Conservation (phyloP, 208 protist genomes). For the Leishmania tropica region DNA sequence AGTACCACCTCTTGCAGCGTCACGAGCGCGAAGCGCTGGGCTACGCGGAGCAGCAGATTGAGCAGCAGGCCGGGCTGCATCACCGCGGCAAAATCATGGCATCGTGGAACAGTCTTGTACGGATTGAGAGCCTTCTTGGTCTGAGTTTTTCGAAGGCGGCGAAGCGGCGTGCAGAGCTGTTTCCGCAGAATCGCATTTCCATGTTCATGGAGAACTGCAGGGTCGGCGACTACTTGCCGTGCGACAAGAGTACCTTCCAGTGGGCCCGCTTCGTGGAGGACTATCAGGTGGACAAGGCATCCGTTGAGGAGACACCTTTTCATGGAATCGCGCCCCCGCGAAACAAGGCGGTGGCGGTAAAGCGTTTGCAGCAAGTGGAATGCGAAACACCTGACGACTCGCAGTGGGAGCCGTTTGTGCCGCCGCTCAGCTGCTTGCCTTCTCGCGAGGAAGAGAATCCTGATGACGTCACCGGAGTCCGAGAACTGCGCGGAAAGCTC, state of each 20-base stretch:
- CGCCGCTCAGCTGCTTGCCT: constrained; percentile 23
- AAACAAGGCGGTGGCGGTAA: constrained; percentile 22
- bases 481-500: constrained; percentile 60
- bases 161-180: constrained; percentile 45
- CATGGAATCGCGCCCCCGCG: constrained; percentile 36
- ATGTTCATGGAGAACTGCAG: constrained; percentile 60
- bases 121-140: constrained; percentile 55
- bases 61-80: constrained; percentile 48
- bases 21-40: constrained; percentile 73
- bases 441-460: constrained; percentile 30
- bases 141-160: constrained; percentile 68
- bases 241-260: constrained; percentile 42
- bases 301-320: constrained; percentile 63
- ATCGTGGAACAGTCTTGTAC: constrained; percentile 74
- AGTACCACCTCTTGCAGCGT: constrained; percentile 68
- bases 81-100: constrained; percentile 45
- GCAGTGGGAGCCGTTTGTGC: constrained; percentile 33
- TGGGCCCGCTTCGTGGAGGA: constrained; percentile 68
- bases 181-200: constrained; percentile 45
- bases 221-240: constrained; percentile 77
- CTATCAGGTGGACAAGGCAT: constrained; percentile 42
- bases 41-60: constrained; percentile 79
- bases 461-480: constrained; percentile 67
- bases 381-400: constrained; percentile 35
- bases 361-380: constrained; percentile 6